Evolutionary conservation across 2,329 filamentous ascomycete species (phyloP).

Genomic region (Botryosphaeria agaves): DNA sequence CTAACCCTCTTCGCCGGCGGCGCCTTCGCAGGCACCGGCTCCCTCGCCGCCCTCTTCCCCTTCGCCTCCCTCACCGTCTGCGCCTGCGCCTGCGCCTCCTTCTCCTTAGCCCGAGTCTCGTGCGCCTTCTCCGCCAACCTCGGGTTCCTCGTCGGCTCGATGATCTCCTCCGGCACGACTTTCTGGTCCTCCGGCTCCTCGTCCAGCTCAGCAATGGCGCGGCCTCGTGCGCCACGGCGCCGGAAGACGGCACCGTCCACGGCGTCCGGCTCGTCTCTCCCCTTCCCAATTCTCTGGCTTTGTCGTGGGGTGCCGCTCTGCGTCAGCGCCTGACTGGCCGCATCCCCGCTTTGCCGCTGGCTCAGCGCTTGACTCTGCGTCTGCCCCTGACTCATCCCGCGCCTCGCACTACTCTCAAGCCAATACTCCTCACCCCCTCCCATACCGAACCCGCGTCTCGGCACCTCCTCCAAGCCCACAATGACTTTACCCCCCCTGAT

Average conservation of each 20-base stretch:
- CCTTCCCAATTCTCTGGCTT: background rate
- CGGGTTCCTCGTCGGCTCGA: conserved; percentile 10
- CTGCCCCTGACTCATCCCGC: conserved; percentile 2
- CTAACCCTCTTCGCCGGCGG: conserved; percentile 14
- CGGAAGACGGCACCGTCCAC: conserved; percentile 5
- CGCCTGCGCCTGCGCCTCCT: conserved; percentile 11
- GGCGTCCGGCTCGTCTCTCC: conserved; percentile 5
- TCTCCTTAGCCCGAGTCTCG: conserved; percentile 12
- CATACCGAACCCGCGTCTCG: conserved; percentile 53
- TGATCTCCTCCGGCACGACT: conserved; percentile 3
- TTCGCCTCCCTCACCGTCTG: conserved; percentile 5
- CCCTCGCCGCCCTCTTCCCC: conserved; percentile 12
- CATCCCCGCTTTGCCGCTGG: background rate
- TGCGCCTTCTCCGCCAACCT: conserved; percentile 10
- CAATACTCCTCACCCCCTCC: conserved; percentile 68
- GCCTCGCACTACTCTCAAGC: conserved; percentile 28
- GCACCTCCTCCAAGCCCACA: conserved; percentile 53
- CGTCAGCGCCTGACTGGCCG: background rate
- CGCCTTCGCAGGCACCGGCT: conserved; percentile 8
- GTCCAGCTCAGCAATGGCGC: background rate
- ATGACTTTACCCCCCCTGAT: conserved; percentile 45
- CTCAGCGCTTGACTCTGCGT: conserved; percentile 3
- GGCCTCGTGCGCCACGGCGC: conserved; percentile 1
- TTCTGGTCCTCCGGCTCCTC: background rate
- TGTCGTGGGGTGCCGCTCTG: background rate